Percentiles rank a stretch among this genome's conserved stretches.
Evolutionary conservation across 768 basidiomycete genomes (phyloP).

Genomic region (Boletus subparvulus): DNA sequence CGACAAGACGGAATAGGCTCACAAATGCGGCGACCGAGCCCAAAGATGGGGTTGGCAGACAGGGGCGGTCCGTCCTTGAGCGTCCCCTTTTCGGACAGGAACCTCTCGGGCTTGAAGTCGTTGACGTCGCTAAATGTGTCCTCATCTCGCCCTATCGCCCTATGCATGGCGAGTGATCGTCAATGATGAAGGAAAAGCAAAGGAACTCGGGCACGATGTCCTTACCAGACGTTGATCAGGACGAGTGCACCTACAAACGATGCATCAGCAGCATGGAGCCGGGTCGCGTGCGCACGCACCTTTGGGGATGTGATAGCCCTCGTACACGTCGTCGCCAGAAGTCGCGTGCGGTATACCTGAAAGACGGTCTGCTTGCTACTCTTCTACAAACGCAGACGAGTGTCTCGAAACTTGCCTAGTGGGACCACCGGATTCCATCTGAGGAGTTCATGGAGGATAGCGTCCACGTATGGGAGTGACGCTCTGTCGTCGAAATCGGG

Average conservation of each 20-base stretch:
- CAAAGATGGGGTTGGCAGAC: slow-evolving; percentile 24
- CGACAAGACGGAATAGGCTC: no score
- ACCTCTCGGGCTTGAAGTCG: slow-evolving; percentile 29
- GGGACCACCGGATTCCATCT: slow-evolving; percentile 29
- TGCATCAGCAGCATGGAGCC: not conserved
- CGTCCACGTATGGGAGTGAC: slow-evolving; percentile 42
- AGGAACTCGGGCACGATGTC: not conserved
- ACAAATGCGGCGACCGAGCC: slow-evolving; percentile 26
- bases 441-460: slow-evolving; percentile 38
- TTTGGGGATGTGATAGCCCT: slow-evolving; percentile 43
- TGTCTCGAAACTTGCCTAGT: slow-evolving; percentile 13
- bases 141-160: slow-evolving; percentile 28
- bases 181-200: no score
- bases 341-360: slow-evolving; percentile 28
- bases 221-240: slow-evolving; percentile 37
- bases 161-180: not conserved
- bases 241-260: slow-evolving; percentile 26
- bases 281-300: slow-evolving; percentile 18
- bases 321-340: slow-evolving; percentile 28
- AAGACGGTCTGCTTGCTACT: no score
- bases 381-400: no score
- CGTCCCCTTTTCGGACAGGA: slow-evolving; percentile 16
- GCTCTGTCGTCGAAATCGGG: slow-evolving; percentile 28
- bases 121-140: slow-evolving; percentile 14
- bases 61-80: slow-evolving; percentile 6